These are phyloP conservation scores for Kodamaea laetipori DNA, from an alignment of 805 yeast species.

Conservation along the genomic window DNA sequence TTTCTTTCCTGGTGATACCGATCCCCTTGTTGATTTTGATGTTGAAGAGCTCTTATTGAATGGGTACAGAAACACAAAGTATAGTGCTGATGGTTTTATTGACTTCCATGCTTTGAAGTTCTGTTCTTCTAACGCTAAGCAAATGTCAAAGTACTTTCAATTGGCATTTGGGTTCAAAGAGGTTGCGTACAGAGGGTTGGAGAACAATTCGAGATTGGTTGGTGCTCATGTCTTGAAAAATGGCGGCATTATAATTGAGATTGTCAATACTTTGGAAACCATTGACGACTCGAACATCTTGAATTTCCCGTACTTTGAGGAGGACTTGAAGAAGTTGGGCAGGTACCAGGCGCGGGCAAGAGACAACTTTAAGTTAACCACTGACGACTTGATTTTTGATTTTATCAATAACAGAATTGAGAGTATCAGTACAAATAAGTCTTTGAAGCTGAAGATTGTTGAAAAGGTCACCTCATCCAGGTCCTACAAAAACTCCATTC, in stretches of 20 bases:
- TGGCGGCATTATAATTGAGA: constrained; percentile 53
- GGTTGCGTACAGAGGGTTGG: constrained; percentile 67
- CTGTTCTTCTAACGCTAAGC: constrained; percentile 73
- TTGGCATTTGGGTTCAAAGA: constrained; percentile 62
- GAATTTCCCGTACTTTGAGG: constrained; percentile 16
- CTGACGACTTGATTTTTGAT: constrained; percentile 36
- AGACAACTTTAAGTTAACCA: constrained; percentile 12
- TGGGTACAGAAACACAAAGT: constrained; percentile 1
- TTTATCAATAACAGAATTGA: constrained; percentile 37
- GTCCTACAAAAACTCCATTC: constrained; percentile 13
- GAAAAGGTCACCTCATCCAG: constrained; percentile 18
- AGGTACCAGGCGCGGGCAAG: constrained; percentile 10
- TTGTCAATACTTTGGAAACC: constrained; percentile 43
- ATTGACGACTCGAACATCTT: constrained; percentile 20
- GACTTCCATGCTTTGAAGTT: constrained; percentile 70
- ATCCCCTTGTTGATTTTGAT: neutral
- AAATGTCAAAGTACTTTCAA: constrained; percentile 57
- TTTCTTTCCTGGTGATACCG: neutral
- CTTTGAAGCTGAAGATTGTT: constrained; percentile 15
- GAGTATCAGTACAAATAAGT: constrained; percentile 1
- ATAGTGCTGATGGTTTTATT: constrained; percentile 32
- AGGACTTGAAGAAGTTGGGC: constrained; percentile 20
- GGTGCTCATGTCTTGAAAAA: constrained; percentile 63
- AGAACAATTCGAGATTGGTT: constrained; percentile 59
- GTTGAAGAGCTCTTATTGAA: constrained; percentile 3